Conservation (phyloP, 2,329 filamentous ascomycete species). For the Xylaria digitata region DNA sequence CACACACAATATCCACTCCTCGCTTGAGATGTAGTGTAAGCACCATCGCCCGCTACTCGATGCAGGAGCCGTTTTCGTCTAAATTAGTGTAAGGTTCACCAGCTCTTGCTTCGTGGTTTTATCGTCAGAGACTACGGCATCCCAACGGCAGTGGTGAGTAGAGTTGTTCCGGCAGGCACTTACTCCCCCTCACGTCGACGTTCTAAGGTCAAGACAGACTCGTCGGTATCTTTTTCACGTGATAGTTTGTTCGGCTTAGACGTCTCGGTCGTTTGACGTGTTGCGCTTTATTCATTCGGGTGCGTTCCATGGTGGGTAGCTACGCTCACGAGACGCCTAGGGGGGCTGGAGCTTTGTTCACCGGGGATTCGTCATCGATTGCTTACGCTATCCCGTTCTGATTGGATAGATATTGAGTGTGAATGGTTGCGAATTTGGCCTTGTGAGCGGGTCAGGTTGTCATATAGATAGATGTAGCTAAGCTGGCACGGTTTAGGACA, state of each 20-base stretch:
- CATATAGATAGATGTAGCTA: background rate
- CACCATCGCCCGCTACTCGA: background rate
- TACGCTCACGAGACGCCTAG: background rate
- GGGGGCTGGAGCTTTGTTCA: background rate
- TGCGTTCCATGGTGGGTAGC: background rate
- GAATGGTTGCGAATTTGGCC: background rate
- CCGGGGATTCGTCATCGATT: slow-evolving; percentile 23
- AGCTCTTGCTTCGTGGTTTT: background rate
- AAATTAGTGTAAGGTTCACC: background rate
- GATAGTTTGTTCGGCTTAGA: background rate
- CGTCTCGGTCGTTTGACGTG: background rate
- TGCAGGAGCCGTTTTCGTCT: background rate
- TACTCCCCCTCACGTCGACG: background rate
- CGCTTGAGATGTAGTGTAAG: background rate
- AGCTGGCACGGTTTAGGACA: background rate
- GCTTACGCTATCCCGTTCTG: slow-evolving; percentile 6
- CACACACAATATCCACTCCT: background rate
- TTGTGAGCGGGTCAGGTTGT: background rate
- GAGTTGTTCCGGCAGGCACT: background rate
- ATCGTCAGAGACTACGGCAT: background rate
- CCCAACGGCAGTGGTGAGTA: slow-evolving; percentile 1
- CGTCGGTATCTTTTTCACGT: background rate
- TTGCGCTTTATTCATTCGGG: background rate
- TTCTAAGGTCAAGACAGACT: background rate
- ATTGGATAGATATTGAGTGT: background rate